Evolutionary conservation across 2,329 filamentous ascomycete genomes (phyloP).

Genomic region (Trichothecium roseum): DNA sequence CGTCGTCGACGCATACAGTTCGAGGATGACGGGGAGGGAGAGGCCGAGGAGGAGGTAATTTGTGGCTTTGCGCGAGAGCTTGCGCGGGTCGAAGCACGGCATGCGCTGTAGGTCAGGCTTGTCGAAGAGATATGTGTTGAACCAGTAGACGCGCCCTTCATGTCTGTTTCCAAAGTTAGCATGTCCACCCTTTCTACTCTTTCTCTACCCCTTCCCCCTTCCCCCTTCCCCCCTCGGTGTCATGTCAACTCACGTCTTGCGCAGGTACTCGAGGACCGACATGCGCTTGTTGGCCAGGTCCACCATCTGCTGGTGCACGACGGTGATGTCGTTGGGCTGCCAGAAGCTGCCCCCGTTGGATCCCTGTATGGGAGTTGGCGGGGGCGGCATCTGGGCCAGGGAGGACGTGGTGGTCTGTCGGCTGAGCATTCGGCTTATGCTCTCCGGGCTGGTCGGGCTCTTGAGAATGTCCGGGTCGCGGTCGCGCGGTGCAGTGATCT

Average conservation of each 20-base stretch:
- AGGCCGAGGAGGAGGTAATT: conserved; percentile 90
- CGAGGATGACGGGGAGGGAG: conserved; percentile 80
- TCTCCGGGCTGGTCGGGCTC: conserved; percentile 20
- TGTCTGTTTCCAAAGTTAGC: conserved; percentile 44
- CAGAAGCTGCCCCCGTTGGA: conserved; percentile 9
- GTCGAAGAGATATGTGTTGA: conserved; percentile 91
- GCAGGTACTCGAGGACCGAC: conserved; percentile 83
- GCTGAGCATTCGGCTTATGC: conserved; percentile 32
- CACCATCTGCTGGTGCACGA: conserved; percentile 58
- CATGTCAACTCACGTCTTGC: conserved; percentile 80
- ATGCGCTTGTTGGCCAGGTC: conserved; percentile 87
- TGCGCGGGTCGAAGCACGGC: conserved; percentile 75
- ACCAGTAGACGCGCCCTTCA: conserved; percentile 93
- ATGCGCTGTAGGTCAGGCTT: conserved; percentile 69
- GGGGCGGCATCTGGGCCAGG: conserved; percentile 12
- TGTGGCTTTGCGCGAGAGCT: conserved; percentile 79
- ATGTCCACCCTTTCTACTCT: neutral
- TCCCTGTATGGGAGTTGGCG: conserved; percentile 8
- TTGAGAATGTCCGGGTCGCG: conserved; percentile 11
- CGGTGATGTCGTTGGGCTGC: conserved; percentile 34
- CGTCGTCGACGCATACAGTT: conserved; percentile 70
- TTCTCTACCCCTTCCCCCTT: no score
- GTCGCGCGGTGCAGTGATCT: conserved; percentile 23
- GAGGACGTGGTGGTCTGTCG: conserved; percentile 25
- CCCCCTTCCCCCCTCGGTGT: no score